Percentiles rank a stretch among this genome's conserved stretches.
phyloP scores from a whole-genome alignment of 1,284 basidiomycete genomes.

The Malassezia psittaci region DNA sequence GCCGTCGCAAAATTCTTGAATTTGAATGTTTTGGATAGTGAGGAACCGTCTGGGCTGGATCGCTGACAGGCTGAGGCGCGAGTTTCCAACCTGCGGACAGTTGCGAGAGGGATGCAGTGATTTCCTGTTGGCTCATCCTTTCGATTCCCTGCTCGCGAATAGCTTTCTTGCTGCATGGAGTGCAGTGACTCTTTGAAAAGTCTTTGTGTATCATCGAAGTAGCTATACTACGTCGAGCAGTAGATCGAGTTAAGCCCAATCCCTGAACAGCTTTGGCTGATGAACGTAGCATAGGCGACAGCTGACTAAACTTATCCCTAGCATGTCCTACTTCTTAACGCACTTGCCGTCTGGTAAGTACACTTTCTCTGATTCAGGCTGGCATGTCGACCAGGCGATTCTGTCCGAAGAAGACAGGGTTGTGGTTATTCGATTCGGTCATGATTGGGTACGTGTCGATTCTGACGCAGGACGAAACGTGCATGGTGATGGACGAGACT shows the following conservation, averaged over 20 bases:
- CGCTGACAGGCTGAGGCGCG: constrained; percentile 23
- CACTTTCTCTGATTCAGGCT: constrained; percentile 17
- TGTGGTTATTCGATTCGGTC: constrained; percentile 88
- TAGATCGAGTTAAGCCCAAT: not conserved
- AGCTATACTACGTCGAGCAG: not conserved
- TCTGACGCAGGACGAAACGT: constrained; percentile 60
- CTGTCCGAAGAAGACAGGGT: constrained; percentile 93
- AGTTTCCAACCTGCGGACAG: constrained; percentile 28
- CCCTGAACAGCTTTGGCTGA: not conserved
- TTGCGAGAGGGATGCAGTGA: constrained; percentile 14
- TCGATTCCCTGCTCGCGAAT: constrained; percentile 13
- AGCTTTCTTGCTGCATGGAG: constrained; percentile 16
- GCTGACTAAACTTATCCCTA: constrained; percentile 4
- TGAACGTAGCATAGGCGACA: not conserved
- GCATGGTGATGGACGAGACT: constrained; percentile 99
- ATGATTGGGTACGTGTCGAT: constrained; percentile 55
- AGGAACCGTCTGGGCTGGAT: constrained; percentile 19
- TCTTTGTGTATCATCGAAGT: not conserved
- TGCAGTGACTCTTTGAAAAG: not conserved
- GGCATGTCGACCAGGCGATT: constrained; percentile 61
- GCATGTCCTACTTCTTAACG: constrained; percentile 62
- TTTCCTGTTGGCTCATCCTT: constrained; percentile 6
- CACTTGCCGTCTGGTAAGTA: constrained; percentile 69
- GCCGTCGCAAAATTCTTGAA: constrained; percentile 37
- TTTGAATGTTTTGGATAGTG: constrained; percentile 30